Evolutionary conservation across 805 yeast genomes (phyloP), one percentile per base, ranked within the genome.

Genomic region (Monosporozyma yasuniensis): DNA sequence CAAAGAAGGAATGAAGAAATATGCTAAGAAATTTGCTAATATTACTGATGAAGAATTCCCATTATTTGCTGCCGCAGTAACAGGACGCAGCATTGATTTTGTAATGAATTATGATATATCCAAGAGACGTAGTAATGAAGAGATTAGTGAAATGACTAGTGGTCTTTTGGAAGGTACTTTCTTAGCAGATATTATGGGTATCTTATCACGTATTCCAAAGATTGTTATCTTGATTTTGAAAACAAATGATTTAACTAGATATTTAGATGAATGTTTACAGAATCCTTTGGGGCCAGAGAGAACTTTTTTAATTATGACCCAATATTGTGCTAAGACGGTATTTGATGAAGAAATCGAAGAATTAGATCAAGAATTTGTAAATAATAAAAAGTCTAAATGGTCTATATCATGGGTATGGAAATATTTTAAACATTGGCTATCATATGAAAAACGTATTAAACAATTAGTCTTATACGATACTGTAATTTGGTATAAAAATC

Each of bases 161-260:
- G 79, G 83, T 8, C 61, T 93, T 35, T 61, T 78, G n/a, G 73
- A 78, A 16, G 80, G 80, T 7, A 83, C 83, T 0, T 68, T 88
- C 9, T 63, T 95, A 16, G 77, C 81, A 18, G 84, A 83, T 56
- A 71, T 93, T 59, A 90, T 93, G 95, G 69, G 76, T 14, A 76
- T 93, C 44, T 71, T 93, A 39, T 79, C 90, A 11, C 71, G 76
- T 14, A 80, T 93, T 70, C 99, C 99, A 1, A 73, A 90, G 42
- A 80, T 90, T 16, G 96, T 93, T 21, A 66, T 93, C 27, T 73
- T 93, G 53, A 87, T 93, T 44, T 71, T 93, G 60, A 93, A 93
- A 63, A 95, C 99, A 0, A 93, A 93, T 64, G 99, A 93, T 69
- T 73, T 93, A 47, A 88, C 96, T 0, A 75, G 99, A 59, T 84